A percentile compares a stretch with the other conserved stretches of the same genome.
phyloP scores from a whole-genome alignment of 1,284 basidiomycete genomes.

The Neotropicomus parvogracilis region DNA sequence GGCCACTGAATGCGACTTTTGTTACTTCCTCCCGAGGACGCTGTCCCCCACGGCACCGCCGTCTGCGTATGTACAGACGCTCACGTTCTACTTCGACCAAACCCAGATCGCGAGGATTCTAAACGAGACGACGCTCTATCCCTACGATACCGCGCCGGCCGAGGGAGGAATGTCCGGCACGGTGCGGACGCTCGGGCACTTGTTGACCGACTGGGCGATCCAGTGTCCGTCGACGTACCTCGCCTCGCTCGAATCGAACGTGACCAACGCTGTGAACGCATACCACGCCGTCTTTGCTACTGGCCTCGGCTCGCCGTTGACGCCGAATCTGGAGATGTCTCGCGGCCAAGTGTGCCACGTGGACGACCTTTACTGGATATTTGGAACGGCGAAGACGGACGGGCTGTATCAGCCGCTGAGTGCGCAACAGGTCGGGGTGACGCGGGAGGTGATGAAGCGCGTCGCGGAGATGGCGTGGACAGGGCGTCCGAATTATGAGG shows the following conservation, averaged over 20 bases:
- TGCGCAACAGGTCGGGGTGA: not conserved
- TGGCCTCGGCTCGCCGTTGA: slow-evolving; percentile 2
- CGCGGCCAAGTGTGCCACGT: slow-evolving; percentile 4
- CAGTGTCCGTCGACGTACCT: not conserved
- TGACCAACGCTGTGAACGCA: slow-evolving; percentile 4
- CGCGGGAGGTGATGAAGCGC: slow-evolving; percentile 7
- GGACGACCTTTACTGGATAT: slow-evolving; percentile 14
- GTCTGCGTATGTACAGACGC: not conserved
- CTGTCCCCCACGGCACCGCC: slow-evolving; percentile 6
- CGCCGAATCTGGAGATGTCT: slow-evolving; percentile 4
- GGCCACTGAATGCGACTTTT: slow-evolving; percentile 7
- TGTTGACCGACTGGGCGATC: not conserved
- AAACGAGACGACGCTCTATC: slow-evolving; percentile 1
- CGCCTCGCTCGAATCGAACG: slow-evolving; percentile 2
- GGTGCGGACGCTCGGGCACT: not conserved
- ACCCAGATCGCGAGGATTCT: slow-evolving; percentile 2
- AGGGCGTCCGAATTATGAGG: slow-evolving; percentile 11
- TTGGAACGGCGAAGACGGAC: slow-evolving; percentile 14
- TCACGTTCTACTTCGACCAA: not conserved
- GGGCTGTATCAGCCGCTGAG: slow-evolving; percentile 9
- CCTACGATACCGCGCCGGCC: not conserved
- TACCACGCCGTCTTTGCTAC: slow-evolving; percentile 6
- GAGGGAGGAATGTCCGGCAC: slow-evolving; percentile 5
- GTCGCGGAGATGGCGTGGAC: slow-evolving; percentile 13
- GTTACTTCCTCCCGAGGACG: slow-evolving; percentile 5